Percentiles rank a stretch among this genome's conserved stretches.
These are phyloP conservation scores for Massarina eburnea DNA, from an alignment of 2,329 filamentous ascomycete species.

Conservation along the genomic window DNA sequence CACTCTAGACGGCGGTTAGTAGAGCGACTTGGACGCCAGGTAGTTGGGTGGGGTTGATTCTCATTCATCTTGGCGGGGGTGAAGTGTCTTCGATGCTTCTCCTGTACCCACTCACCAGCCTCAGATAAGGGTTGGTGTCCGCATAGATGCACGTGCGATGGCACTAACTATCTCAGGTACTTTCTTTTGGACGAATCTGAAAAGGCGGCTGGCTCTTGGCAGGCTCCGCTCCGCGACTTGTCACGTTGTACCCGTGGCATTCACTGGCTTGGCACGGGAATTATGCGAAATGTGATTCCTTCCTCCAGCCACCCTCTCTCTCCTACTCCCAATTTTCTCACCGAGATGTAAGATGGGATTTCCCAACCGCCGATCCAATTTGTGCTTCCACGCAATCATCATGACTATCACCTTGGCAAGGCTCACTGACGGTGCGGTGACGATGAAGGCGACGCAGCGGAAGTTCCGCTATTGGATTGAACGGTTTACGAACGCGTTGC, in stretches of 20 bases:
- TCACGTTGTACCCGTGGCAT: constrained; percentile 29
- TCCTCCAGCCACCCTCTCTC: no score
- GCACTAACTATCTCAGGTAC: not conserved
- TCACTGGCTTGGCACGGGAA: not conserved
- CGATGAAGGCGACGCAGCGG: no score
- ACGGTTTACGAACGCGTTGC: not conserved
- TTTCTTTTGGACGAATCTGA: constrained; percentile 12
- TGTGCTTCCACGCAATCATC: not conserved
- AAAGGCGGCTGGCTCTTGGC: constrained; percentile 19
- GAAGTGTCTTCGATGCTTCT: constrained; percentile 29
- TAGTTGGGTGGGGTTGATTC: constrained; percentile 28
- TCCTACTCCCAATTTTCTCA: not conserved
- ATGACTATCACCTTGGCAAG: not conserved
- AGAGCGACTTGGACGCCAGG: constrained; percentile 17
- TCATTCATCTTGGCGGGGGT: constrained; percentile 31
- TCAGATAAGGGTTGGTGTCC: constrained; percentile 30
- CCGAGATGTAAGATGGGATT: not conserved
- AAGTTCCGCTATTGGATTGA: not conserved
- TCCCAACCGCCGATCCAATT: not conserved
- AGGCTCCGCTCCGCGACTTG: constrained; percentile 19
- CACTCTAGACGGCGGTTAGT: constrained; percentile 26
- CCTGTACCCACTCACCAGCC: constrained; percentile 32
- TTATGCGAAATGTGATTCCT: not conserved
- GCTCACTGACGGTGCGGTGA: not conserved
- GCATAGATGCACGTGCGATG: constrained; percentile 21